phyloP scores from a whole-genome alignment of 371 early-diverging fungal species.

The Sporodiniella umbellata region DNA sequence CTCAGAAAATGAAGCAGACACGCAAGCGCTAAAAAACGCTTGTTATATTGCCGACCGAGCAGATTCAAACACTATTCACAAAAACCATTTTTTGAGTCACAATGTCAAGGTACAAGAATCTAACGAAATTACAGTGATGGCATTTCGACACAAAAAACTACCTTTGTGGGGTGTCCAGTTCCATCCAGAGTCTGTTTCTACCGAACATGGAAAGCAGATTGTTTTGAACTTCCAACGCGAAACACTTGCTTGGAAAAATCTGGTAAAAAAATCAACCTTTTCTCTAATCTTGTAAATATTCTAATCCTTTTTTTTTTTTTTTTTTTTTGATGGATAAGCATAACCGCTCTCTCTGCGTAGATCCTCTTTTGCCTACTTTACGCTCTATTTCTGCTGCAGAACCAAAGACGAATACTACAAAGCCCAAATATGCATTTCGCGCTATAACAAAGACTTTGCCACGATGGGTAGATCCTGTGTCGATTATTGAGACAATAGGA shows the following conservation, averaged over 20 bases:
- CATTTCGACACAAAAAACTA: constrained; percentile 61
- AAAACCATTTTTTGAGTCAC: constrained; percentile 28
- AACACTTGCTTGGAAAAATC: constrained; percentile 46
- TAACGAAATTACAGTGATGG: constrained; percentile 69
- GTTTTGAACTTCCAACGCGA: constrained; percentile 70
- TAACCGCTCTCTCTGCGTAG: background rate
- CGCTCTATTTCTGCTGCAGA: constrained; percentile 10
- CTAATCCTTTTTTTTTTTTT: too few relatives aligned
- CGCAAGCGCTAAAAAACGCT: constrained; percentile 32
- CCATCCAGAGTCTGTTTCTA: constrained; percentile 94
- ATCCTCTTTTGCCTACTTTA: constrained; percentile 3
- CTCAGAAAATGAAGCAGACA: constrained; percentile 42
- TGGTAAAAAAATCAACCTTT: too few relatives aligned
- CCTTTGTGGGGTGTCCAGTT: constrained; percentile 95
- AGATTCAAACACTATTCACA: background rate
- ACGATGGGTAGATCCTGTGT: constrained; percentile 28
- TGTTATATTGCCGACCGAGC: constrained; percentile 26
- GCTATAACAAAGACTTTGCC: constrained; percentile 11
- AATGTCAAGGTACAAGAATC: background rate
- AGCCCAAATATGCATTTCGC: background rate
- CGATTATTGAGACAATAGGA: constrained; percentile 16
- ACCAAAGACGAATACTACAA: background rate
- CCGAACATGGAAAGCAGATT: constrained; percentile 71
- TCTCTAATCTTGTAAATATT: background rate
- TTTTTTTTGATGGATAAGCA: too few relatives aligned